A percentile compares a stretch with the other conserved stretches of the same genome.
Evolutionary conservation across 352 stramenopile species (phyloP).

Genomic region (Phytopythium delawarense): DNA sequence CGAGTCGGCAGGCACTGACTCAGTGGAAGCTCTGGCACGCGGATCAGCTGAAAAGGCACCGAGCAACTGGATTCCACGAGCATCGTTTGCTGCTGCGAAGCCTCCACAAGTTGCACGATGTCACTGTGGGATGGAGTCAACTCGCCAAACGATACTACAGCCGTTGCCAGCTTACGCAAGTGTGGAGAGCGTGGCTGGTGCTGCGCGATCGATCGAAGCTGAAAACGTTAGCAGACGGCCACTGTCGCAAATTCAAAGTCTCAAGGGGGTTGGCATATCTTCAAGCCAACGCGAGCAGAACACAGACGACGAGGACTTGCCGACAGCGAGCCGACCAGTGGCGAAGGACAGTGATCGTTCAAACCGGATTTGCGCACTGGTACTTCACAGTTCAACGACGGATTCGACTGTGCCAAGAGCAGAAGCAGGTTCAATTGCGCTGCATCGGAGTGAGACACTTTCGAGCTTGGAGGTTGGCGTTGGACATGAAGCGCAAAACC

Average conservation of each 20-base stretch:
- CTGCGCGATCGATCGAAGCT: neutral
- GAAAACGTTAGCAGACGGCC: neutral
- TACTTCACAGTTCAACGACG: neutral
- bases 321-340: neutral
- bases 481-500: slow-evolving; percentile 5
- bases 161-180: neutral
- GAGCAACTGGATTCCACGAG: neutral
- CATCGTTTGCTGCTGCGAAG: neutral
- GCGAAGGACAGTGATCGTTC: neutral
- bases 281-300: neutral
- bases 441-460: neutral
- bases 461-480: slow-evolving; percentile 5
- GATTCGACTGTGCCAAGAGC: neutral
- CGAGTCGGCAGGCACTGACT: neutral
- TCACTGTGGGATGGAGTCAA: neutral
- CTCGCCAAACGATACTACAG: neutral
- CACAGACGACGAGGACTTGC: neutral
- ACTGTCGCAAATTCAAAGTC: neutral
- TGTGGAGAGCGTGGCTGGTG: neutral
- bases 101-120: neutral
- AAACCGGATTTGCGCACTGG: neutral
- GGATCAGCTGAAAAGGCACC: neutral
- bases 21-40: slow-evolving; percentile 1
- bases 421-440: neutral
- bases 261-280: neutral